Conservation (phyloP, 2,329 filamentous ascomycete species). For the Lecanicillium sp. region DNA sequence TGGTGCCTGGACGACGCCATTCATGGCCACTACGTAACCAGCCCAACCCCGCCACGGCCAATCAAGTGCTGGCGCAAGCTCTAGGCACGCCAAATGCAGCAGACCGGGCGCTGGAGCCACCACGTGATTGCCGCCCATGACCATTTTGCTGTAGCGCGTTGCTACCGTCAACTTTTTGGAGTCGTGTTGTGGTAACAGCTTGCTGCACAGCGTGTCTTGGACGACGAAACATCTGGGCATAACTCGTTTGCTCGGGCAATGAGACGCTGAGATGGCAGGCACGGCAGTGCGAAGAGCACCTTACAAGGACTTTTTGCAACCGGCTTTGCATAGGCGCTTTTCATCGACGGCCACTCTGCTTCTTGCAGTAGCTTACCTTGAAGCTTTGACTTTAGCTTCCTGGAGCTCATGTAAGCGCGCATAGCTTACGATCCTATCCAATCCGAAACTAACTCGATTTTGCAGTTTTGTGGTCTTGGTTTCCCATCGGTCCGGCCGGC, state of each 20-base stretch:
- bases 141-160: conserved; percentile 7
- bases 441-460: conserved; percentile 2
- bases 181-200: conserved; percentile 5
- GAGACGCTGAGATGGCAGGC: conserved; percentile 41
- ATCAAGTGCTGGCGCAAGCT: conserved; percentile 1
- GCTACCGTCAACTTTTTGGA: conserved; percentile 6
- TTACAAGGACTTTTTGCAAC: conserved; percentile 88
- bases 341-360: conserved; percentile 65
- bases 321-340: conserved; percentile 80
- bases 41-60: neutral
- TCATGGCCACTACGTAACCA: conserved; percentile 13
- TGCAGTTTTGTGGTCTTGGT: conserved; percentile 76
- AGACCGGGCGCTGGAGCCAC: neutral
- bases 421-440: neutral
- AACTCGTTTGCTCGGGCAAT: conserved; percentile 29
- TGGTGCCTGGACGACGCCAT: conserved; percentile 15
- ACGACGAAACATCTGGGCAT: conserved; percentile 7
- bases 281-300: conserved; percentile 47
- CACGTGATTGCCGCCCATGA: conserved; percentile 5
- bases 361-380: conserved; percentile 62
- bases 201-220: conserved; percentile 9
- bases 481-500: conserved; percentile 69
- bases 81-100: no score
- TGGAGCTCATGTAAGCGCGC: conserved; percentile 57
- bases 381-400: conserved; percentile 61